Base-by-base conservation (phyloP, 2,329 filamentous ascomycete species). In the Fusarium sp. region DNA sequence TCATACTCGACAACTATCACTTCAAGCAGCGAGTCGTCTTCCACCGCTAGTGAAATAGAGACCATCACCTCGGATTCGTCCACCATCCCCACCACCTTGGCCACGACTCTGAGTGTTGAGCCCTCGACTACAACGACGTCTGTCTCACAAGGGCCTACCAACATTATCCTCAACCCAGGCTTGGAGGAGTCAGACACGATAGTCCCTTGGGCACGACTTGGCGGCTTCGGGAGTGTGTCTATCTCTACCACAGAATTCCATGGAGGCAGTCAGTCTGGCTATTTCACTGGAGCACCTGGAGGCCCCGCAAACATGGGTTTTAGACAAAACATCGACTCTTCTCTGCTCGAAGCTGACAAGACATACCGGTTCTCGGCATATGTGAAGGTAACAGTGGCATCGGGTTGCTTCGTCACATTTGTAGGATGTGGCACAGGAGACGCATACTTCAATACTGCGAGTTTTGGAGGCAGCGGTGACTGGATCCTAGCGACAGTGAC, bases 341-440 rank as follows among this genome's bases (percentile, higher is more conserved):
- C 20, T 7, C 43, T 50, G 35, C 54, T 67, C 23, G 58, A 59
- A 11, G 64, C 50, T 5, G 64, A 30, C 14, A 68, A 61, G 34
- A 11, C 8, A 13, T 68, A 52, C 25, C 35, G 20, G 20, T 61
- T 67, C 16, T 60, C 52, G 1, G 39, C 27, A 16, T 68, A 58
- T 32, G 18, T 34, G 1, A 37, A 68, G 23, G 5, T 48, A 4
- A 14, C n/a, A 39, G 4, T 6, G 59, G 6, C 43, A 6, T 25
- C 48, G 30, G 25, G 23, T 39, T 58, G 66, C 13, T 66, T 67
- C 14, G 43, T 16, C 13, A 18, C 45, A 23, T 8, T 18, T 0
- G 50, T 57, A 11, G 30, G 48, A 43, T 62, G 59, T 62, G 59
- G 39, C 20, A 35, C 25, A 5, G 59, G 59, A 34, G 13, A 62